phyloP scores from a whole-genome alignment of 129 eudicot species.

The Helianthus annuus region HanXRQr2.0-SUNRISE NC_035441.2:141435351-141435850 shows the following conservation, averaged over 20 bases:
- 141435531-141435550: not conserved
- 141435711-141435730: too few relatives aligned
- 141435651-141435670: too few relatives aligned
- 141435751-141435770: constrained; percentile 14
- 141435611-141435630: too few relatives aligned
- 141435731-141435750: not conserved
- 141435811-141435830: constrained; percentile 7
- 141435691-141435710: not conserved
- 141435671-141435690: not conserved
- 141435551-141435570: constrained; percentile 2
- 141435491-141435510: constrained; percentile 9
- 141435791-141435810: constrained; percentile 16
- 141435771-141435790: constrained; percentile 2
- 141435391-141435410: not conserved
- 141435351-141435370: too few relatives aligned
- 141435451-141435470: not conserved
- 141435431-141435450: too few relatives aligned
- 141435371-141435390: too few relatives aligned
- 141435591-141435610: not conserved
- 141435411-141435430: too few relatives aligned
- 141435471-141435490: not conserved
- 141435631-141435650: too few relatives aligned
- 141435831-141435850: constrained; percentile 14
- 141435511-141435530: constrained; percentile 21
- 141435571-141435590: constrained; percentile 10